phyloP scores from a whole-genome alignment of 75 land plant genomes.

The Selaginella tamariscina region DNA sequence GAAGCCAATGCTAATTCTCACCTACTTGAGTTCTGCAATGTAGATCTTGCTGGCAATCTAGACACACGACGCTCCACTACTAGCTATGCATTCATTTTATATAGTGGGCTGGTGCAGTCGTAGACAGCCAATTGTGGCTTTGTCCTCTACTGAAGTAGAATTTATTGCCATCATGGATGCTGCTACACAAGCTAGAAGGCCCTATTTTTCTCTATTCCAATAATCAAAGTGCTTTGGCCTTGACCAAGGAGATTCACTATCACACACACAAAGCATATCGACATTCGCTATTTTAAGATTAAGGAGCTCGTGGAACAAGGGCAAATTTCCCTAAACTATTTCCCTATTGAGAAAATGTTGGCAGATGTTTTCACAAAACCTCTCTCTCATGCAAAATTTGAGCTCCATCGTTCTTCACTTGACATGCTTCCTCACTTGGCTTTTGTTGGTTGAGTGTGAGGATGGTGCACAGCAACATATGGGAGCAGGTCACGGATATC shows the following conservation, averaged over 20 bases:
- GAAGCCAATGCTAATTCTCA: not conserved
- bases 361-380: too few relatives aligned
- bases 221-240: conserved; percentile 8
- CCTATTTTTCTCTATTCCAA: not conserved
- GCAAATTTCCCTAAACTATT: too few relatives aligned
- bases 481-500: too few relatives aligned
- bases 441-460: too few relatives aligned
- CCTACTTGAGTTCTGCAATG: conserved; percentile 5
- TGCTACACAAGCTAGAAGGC: not conserved
- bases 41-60: not conserved
- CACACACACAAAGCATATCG: not conserved
- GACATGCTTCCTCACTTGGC: too few relatives aligned
- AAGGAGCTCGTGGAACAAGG: not conserved
- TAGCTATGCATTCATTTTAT: not conserved
- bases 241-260: conserved; percentile 8
- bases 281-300: not conserved
- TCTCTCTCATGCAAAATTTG: too few relatives aligned
- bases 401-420: too few relatives aligned
- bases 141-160: not conserved
- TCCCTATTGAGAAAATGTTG: too few relatives aligned
- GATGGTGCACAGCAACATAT: too few relatives aligned
- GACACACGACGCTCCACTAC: not conserved
- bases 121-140: not conserved
- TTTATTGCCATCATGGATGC: not conserved
- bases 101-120: not conserved